These are phyloP conservation scores for Solanum microdontum DNA, from an alignment of 257 asterid genomes.

Conservation along the genomic window DNA sequence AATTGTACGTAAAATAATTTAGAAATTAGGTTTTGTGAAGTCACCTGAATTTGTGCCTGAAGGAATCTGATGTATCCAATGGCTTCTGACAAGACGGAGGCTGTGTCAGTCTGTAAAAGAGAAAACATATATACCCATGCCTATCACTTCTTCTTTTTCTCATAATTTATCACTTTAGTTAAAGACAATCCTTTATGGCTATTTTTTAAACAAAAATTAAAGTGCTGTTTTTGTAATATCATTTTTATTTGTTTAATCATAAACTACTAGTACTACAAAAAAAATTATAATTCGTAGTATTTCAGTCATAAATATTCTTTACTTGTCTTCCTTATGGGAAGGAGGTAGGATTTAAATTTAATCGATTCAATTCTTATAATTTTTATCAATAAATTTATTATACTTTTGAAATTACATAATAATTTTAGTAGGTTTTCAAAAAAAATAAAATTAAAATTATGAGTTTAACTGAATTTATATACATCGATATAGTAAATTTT, in stretches of 20 bases:
- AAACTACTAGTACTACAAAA: neutral
- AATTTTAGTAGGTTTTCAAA: neutral
- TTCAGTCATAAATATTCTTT: neutral
- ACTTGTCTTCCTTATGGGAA: neutral
- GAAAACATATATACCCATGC: constrained; percentile 14
- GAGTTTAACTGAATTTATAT: neutral
- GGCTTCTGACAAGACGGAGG: constrained; percentile 95
- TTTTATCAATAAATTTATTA: neutral
- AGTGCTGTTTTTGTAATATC: neutral
- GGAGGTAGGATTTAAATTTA: neutral
- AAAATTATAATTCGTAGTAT: neutral
- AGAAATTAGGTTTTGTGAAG: neutral
- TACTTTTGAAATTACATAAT: neutral
- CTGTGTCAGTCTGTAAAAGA: constrained; percentile 98
- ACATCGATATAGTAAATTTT: neutral
- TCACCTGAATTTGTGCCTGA: constrained; percentile 70
- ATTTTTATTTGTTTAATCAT: constrained; percentile 24
- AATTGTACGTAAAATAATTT: too few relatives aligned
- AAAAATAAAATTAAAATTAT: neutral
- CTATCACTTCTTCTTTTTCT: constrained; percentile 18
- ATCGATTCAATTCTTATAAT: neutral
- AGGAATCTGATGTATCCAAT: constrained; percentile 90
- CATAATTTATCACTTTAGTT: constrained; percentile 2
- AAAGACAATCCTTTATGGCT: constrained; percentile 16
- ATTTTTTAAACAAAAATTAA: neutral